Base-by-base conservation (phyloP, 2,329 filamentous ascomycete species). In the Truncatella angustata region DNA sequence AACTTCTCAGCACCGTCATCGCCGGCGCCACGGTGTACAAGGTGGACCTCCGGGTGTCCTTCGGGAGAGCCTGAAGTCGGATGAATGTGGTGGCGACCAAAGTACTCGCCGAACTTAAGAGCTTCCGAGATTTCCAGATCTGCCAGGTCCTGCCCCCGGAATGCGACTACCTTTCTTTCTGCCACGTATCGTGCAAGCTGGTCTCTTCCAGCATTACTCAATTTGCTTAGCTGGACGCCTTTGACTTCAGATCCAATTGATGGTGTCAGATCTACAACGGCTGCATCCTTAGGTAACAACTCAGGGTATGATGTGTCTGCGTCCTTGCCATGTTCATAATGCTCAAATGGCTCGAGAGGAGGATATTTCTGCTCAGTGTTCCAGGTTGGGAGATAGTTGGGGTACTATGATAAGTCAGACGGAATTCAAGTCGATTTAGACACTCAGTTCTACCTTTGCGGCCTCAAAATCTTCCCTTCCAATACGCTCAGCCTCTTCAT, bases 1-100 rank as follows among this genome's bases (percentile, higher is more conserved):
- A 85, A 87, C 34, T 79, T 73, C 12, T 78, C 70, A 11, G 76
- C 79, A 2, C 76, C 79, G 5, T 78, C 82, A 60, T 89, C 86
- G 5, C 82, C 83, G 3, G 83, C 84, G 24, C 81, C 81, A 35
- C 89, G 82, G 70, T 93, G 88, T 1, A 93, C 89, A 2, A 94
- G 80, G 63, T 93, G 89, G 14, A 94, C 71, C 66, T 91, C 84
- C 0, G 89, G 88, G 65, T 84, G 80, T 3, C 86, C 88, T 56
- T 82, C 82, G 0, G 90, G 90, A 0, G 86, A 85, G 2, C 90
- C 89, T 0, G 85, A 89, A 0, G 88, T 88, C 4, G 88, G 89
- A 61, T 93, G 90, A 53, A 93, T 89, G 71, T 94, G 90, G 60
- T 88, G 87, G 7, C 87, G 84, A 43, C 90, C 90, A 63, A 91